phyloP scores from a whole-genome alignment of 345 rosid genomes.

The Corchorus capsularis region DNA sequence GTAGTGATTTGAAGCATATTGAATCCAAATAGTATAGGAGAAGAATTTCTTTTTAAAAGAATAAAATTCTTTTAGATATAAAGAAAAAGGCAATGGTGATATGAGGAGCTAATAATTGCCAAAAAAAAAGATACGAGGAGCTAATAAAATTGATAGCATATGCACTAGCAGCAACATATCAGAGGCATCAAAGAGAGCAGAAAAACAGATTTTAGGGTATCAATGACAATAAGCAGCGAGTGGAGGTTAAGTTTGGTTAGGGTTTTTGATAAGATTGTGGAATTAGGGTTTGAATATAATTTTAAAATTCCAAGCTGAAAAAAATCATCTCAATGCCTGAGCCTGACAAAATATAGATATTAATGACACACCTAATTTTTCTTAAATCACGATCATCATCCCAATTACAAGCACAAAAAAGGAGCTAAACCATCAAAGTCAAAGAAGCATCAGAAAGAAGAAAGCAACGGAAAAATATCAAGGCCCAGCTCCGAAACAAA shows the following conservation, averaged over 20 bases:
- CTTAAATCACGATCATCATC: not conserved
- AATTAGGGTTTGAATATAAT: not conserved
- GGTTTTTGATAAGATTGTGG: not conserved
- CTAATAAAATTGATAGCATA: not conserved
- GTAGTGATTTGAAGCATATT: not conserved
- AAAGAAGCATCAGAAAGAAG: no score
- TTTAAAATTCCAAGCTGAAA: not conserved
- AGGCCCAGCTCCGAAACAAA: no score
- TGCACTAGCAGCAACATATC: not conserved
- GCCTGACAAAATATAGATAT: not conserved
- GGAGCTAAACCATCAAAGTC: no score
- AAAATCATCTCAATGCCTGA: not conserved
- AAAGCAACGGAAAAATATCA: no score
- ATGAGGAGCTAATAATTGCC: not conserved
- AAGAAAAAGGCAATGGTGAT: not conserved
- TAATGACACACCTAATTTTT: not conserved
- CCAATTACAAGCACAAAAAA: not conserved
- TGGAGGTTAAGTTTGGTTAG: not conserved
- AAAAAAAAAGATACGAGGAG: not conserved
- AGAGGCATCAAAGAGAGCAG: not conserved
- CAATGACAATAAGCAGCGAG: not conserved
- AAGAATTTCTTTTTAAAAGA: not conserved
- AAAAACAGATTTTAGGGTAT: not conserved
- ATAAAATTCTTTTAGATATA: not conserved
- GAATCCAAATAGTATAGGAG: not conserved